These are phyloP conservation scores for Fragilaria crotonensis DNA, from an alignment of 108 stramenopile genomes.

Conservation along the genomic window DNA sequence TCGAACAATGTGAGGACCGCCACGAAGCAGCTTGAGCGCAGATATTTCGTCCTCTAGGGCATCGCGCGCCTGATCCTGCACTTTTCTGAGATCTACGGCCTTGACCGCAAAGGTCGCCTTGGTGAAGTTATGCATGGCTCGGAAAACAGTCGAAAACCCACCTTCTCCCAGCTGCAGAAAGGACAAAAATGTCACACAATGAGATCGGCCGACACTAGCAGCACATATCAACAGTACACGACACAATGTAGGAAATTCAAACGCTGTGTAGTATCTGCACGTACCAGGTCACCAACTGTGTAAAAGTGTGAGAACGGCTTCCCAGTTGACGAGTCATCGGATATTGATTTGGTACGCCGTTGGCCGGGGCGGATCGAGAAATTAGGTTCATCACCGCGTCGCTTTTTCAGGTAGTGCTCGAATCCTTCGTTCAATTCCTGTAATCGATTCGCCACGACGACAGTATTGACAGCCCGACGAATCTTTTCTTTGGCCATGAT, in stretches of 20 bases:
- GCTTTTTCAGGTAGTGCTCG: slow-evolving; percentile 25
- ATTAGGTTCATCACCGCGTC: slow-evolving; percentile 11
- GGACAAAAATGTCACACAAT: background rate
- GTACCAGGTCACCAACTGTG: slow-evolving; percentile 20
- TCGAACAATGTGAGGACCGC: slow-evolving; percentile 80
- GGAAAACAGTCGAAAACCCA: slow-evolving; percentile 55
- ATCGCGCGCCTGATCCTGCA: slow-evolving; percentile 19
- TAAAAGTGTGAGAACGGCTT: slow-evolving; percentile 36
- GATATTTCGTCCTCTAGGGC: slow-evolving; percentile 55
- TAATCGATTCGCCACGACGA: slow-evolving; percentile 32
- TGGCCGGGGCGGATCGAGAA: background rate
- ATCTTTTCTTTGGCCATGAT: background rate
- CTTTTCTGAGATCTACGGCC: slow-evolving; percentile 35
- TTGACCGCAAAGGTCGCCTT: slow-evolving; percentile 49
- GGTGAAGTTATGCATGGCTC: slow-evolving; percentile 36
- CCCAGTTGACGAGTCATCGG: slow-evolving; percentile 15
- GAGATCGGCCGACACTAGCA: background rate
- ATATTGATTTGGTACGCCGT: slow-evolving; percentile 21
- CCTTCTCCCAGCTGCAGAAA: slow-evolving; percentile 55
- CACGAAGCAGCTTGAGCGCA: slow-evolving; percentile 50
- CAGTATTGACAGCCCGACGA: background rate
- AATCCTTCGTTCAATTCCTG: slow-evolving; percentile 35
- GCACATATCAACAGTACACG: too few relatives aligned
- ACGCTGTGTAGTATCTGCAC: background rate
- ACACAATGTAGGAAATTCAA: too few relatives aligned